Evolutionary conservation across 2,329 filamentous ascomycete genomes (phyloP), one percentile per base, ranked within the genome.

Genomic region (Sphaerulina populicola): DNA sequence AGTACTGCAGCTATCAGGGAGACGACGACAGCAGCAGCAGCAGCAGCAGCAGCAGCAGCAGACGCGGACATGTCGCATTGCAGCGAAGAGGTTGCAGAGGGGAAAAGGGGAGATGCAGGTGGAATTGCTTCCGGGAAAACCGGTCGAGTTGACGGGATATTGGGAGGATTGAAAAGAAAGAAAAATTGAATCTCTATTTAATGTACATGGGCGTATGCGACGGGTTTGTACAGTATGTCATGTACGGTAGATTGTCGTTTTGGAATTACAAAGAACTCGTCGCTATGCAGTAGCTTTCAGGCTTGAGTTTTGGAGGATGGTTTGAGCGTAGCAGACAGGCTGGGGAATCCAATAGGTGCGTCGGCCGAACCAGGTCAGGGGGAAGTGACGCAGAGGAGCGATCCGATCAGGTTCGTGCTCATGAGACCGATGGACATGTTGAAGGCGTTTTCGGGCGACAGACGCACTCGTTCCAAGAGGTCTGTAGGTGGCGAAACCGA

Each of bases 401-500:
- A 18, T 10, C 43, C 43, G 31, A 35, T 10, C 6, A 45, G 18
- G n/a, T 45, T 45, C 43, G 37, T 45, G 31, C n/a, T n/a, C 43
- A 45, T 45, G 6, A 45, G 43, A n/a, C 43, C 43, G 4, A 45
- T 45, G 43, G 30, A 35, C 43, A 45, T 45, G 30, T 45, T 45
- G 31, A 45, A 45, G 4, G 43, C 43, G 35, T 45, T 45, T 30
- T 36, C 43, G 18, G 43, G n/a, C 15, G 27, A 36, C 43, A 45
- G 15, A 23, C 43, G 31, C 3, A 45, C 43, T n/a, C 37, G 43
- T 45, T 45, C 43, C 31, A 45, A 45, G 23, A 45, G 43, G 12
- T n/a, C n/a, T n/a, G n/a, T 45, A 45, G 14, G 43, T 12, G 15
- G 43, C 43, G 43, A 45, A 45, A 35, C 43, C 43, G 5, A 45